Percentiles rank a stretch among this genome's conserved stretches.
Evolutionary conservation across 2,329 filamentous ascomycete genomes (phyloP).

Genomic region (Alternaria solani): DNA sequence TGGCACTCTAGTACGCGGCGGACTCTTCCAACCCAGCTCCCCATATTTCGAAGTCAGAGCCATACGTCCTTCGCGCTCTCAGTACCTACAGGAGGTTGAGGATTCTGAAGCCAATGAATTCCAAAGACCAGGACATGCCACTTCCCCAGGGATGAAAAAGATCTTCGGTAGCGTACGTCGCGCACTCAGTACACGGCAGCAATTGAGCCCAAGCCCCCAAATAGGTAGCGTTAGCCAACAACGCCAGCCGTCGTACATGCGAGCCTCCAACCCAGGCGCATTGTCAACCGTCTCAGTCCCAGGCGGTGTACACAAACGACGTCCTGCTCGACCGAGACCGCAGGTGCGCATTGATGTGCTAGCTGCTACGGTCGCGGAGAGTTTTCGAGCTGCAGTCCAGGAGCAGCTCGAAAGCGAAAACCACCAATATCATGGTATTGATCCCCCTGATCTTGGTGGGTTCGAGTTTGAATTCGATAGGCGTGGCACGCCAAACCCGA

Average conservation of each 20-base stretch:
- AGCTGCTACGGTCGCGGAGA: constrained; percentile 78
- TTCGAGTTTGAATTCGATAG: constrained; percentile 50
- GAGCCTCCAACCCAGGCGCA: constrained; percentile 42
- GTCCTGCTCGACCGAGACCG: constrained; percentile 35
- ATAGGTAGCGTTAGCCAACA: constrained; percentile 29
- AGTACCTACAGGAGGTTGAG: constrained; percentile 42
- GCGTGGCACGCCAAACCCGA: constrained; percentile 20
- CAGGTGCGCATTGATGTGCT: constrained; percentile 80
- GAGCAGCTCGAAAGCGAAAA: constrained; percentile 61
- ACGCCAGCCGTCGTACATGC: constrained; percentile 33
- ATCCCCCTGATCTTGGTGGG: constrained; percentile 37
- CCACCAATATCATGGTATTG: constrained; percentile 24
- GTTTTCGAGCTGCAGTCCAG: constrained; percentile 78
- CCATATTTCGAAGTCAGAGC: constrained; percentile 72
- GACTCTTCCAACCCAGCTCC: constrained; percentile 81
- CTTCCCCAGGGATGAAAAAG: constrained; percentile 77
- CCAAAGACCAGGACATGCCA: constrained; percentile 33
- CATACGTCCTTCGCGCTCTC: constrained; percentile 43
- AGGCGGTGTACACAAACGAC: constrained; percentile 45
- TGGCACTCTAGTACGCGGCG: constrained; percentile 86
- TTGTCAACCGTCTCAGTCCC: constrained; percentile 33
- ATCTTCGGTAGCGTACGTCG: constrained; percentile 86
- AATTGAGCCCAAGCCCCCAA: constrained; percentile 34
- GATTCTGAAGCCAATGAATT: constrained; percentile 33
- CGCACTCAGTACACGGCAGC: constrained; percentile 71